phyloP scores from a whole-genome alignment of 1,284 basidiomycete species.

The Sparassis latifolia region DNA sequence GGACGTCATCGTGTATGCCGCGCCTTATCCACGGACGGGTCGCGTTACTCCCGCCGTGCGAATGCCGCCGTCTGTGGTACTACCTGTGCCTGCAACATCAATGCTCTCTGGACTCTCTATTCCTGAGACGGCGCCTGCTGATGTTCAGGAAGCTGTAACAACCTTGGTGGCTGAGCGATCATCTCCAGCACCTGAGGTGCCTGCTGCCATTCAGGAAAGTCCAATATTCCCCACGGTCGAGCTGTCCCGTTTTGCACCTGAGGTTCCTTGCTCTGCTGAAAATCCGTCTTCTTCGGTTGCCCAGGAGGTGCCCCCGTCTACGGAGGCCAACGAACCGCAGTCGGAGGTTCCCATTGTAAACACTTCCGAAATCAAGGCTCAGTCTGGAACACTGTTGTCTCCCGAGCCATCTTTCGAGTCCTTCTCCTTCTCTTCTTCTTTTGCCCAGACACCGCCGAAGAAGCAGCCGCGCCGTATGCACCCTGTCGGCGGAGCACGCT shows the following conservation, averaged over 20 bases:
- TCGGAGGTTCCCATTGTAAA: background rate
- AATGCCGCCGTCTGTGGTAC: background rate
- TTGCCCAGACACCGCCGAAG: slow-evolving; percentile 5
- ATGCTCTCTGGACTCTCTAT: slow-evolving; percentile 24
- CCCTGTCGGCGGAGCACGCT: slow-evolving; percentile 18
- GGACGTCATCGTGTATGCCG: slow-evolving; percentile 36
- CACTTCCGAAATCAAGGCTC: background rate
- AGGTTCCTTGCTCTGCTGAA: too few relatives aligned
- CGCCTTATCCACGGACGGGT: slow-evolving; percentile 29
- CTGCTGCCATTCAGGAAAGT: background rate
- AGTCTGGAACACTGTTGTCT: background rate
- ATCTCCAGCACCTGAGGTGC: background rate
- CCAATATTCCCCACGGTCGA: background rate
- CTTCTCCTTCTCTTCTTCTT: slow-evolving; percentile 18
- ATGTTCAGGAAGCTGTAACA: too few relatives aligned
- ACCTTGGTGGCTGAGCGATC: background rate
- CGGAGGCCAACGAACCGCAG: background rate
- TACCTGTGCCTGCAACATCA: slow-evolving; percentile 14
- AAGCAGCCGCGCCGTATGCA: slow-evolving; percentile 16
- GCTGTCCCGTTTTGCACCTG: too few relatives aligned
- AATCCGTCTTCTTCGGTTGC: background rate
- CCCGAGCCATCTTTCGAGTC: slow-evolving; percentile 10
- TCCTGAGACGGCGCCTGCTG: background rate
- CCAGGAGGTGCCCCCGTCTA: background rate
- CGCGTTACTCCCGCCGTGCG: slow-evolving; percentile 9